A percentile compares a stretch with the other conserved stretches of the same genome.
Evolutionary conservation across 2,329 filamentous ascomycete genomes (phyloP).

Genomic region (Penicillium capsulatum): DNA sequence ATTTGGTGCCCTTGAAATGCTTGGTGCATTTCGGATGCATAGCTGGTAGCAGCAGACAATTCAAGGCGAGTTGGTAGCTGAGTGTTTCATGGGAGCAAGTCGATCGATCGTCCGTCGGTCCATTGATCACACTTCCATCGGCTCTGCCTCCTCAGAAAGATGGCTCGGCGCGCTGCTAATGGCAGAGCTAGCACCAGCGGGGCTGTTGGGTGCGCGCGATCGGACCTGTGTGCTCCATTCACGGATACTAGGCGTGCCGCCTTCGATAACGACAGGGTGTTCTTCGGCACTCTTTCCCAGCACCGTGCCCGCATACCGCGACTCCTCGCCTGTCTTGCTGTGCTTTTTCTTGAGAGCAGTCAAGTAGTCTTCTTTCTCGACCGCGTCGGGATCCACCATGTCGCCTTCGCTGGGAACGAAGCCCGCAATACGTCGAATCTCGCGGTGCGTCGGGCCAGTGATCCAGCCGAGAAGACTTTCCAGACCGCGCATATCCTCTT

Average conservation of each 20-base stretch:
- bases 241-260: conserved; percentile 64
- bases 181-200: conserved; percentile 34
- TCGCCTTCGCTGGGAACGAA: conserved; percentile 58
- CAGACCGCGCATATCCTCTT: conserved; percentile 75
- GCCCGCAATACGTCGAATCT: conserved; percentile 76
- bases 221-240: conserved; percentile 55
- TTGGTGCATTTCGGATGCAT: too few relatives aligned
- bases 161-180: conserved; percentile 41
- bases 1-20: too few relatives aligned
- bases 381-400: conserved; percentile 48
- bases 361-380: conserved; percentile 66
- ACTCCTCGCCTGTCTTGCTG: conserved; percentile 81
- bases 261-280: conserved; percentile 71
- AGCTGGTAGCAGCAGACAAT: too few relatives aligned
- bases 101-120: not conserved
- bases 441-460: conserved; percentile 65
- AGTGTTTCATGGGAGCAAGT: too few relatives aligned
- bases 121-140: conserved; percentile 33
- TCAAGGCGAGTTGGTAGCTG: not conserved
- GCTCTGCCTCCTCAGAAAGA: conserved; percentile 36
- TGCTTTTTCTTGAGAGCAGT: conserved; percentile 85
- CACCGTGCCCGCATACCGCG: conserved; percentile 78
- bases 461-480: conserved; percentile 78
- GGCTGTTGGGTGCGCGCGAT: conserved; percentile 28
- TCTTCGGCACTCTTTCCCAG: conserved; percentile 70